These are phyloP conservation scores for Closterium sp. DNA, from an alignment of 139 green algal genomes.

Conservation along the genomic window DNA sequence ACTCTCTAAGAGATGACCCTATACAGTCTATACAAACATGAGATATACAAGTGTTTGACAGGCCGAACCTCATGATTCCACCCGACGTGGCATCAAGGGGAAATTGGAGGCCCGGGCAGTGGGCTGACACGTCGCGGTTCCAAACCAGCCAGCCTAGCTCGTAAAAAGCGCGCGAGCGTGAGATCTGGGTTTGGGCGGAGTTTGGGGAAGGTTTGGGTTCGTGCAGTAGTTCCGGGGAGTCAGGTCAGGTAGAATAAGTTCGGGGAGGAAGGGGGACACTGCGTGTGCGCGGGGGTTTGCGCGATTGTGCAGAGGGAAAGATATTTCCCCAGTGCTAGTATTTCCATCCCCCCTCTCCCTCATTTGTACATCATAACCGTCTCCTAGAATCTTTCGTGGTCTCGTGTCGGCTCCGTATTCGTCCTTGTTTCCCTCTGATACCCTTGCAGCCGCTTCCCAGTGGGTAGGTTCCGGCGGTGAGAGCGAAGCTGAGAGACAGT, in stretches of 20 bases:
- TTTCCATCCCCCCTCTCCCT: background rate
- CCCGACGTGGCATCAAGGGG: background rate
- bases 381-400: background rate
- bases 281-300: background rate
- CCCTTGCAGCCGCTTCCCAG: background rate
- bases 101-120: background rate
- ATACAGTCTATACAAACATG: no score
- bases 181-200: background rate
- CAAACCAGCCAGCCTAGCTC: background rate
- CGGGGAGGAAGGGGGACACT: background rate
- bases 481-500: no score
- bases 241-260: no score
- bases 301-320: background rate
- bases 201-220: no score
- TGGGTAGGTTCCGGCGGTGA: background rate
- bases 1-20: no score
- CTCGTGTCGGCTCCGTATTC: background rate
- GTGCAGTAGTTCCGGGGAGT: no score
- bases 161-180: background rate
- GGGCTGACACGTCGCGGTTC: background rate
- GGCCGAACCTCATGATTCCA: background rate
- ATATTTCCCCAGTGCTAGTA: background rate
- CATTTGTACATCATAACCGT: background rate
- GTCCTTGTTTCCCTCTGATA: background rate
- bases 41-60: no score